These are phyloP conservation scores for Annona cherimola DNA, from an alignment of 164 flowering plant genomes.

Conservation along the genomic window DNA sequence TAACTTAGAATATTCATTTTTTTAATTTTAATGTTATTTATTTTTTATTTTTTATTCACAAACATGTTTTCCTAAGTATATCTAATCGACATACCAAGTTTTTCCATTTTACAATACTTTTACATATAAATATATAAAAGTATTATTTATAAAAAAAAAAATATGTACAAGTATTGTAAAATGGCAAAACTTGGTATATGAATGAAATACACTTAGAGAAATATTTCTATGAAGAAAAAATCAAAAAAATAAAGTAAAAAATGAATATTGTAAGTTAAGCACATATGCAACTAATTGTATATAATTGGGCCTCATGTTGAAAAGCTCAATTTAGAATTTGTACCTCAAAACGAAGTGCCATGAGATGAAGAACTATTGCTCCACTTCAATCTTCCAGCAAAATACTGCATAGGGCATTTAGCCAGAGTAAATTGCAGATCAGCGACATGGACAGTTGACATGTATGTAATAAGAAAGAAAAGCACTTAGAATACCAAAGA, in stretches of 20 bases:
- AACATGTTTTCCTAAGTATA: too few relatives aligned
- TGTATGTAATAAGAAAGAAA: neutral
- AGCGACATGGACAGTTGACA: neutral
- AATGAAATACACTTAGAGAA: too few relatives aligned
- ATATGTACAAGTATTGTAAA: neutral
- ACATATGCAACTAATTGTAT: too few relatives aligned
- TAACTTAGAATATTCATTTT: too few relatives aligned
- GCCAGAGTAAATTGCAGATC: neutral
- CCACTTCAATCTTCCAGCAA: neutral
- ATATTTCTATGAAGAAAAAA: too few relatives aligned
- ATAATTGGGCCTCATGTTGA: neutral
- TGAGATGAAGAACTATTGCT: conserved; percentile 3
- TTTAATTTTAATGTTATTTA: too few relatives aligned
- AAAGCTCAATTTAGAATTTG: neutral
- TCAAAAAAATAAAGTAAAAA: too few relatives aligned
- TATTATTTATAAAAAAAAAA: neutral
- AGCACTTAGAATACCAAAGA: neutral
- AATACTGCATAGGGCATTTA: neutral
- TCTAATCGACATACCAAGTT: too few relatives aligned
- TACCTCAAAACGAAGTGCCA: conserved; percentile 17
- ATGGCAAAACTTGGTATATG: too few relatives aligned
- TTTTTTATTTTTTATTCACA: too few relatives aligned
- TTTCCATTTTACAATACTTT: neutral
- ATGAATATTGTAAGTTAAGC: too few relatives aligned
- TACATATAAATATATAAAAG: neutral